These are phyloP conservation scores for Clitopilus passeckerianus DNA, from an alignment of 768 basidiomycete species.

Conservation along the genomic window DNA sequence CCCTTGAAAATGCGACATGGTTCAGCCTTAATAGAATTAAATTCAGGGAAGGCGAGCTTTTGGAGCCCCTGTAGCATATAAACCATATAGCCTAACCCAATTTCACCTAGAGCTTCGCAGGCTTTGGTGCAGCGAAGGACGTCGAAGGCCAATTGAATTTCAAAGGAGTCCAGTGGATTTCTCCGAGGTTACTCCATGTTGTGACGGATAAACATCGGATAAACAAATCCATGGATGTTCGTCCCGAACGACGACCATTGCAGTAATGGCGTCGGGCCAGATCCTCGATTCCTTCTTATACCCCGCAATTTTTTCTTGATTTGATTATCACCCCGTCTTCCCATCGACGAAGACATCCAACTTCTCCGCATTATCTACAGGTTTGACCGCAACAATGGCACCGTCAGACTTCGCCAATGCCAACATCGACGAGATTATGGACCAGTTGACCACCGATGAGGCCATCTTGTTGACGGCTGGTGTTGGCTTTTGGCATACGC, in stretches of 20 bases:
- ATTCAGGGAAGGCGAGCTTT: not conserved
- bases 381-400: slow-evolving; percentile 35
- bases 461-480: slow-evolving; percentile 69
- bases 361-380: not conserved
- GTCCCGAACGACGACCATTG: not conserved
- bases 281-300: not conserved
- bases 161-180: not conserved
- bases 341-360: not conserved
- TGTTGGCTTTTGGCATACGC: slow-evolving; percentile 76
- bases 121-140: not conserved
- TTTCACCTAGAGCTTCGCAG: not conserved
- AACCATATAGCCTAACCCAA: not conserved
- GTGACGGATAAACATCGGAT: not conserved
- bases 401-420: slow-evolving; percentile 68
- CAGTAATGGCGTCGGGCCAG: not conserved
- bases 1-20: not conserved
- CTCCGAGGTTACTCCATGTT: not conserved
- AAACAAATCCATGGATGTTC: not conserved
- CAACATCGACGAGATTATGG: slow-evolving; percentile 54
- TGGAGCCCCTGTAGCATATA: not conserved
- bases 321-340: not conserved
- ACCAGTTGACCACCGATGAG: slow-evolving; percentile 69
- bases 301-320: not conserved
- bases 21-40: not conserved
- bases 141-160: not conserved